Evolutionary conservation across 179 eudicot species (phyloP).

Genomic region (Beta macrorhiza): DNA sequence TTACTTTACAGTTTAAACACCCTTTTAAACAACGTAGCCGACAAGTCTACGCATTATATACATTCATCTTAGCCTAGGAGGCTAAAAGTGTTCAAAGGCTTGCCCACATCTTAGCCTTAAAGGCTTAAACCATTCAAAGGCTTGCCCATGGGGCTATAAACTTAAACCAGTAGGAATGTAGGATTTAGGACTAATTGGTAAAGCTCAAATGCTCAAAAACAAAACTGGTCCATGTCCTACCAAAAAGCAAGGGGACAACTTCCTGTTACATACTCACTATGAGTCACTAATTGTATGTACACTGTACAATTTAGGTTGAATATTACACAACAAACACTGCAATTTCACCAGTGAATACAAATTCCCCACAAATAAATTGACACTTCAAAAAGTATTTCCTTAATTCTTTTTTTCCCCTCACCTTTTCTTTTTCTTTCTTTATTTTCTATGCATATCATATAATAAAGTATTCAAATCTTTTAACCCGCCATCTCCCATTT

Average conservation of each 20-base stretch:
- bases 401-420: not conserved
- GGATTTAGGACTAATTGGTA: not conserved
- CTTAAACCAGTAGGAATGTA: too few relatives aligned
- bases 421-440: not conserved
- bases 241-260: conserved; percentile 11
- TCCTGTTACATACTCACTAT: not conserved
- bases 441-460: not conserved
- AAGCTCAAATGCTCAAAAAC: not conserved
- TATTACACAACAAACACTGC: not conserved
- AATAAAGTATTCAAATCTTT: conserved; percentile 19
- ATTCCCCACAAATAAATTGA: conserved; percentile 9
- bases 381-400: conserved; percentile 17
- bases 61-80: too few relatives aligned
- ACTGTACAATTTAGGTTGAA: not conserved
- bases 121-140: too few relatives aligned
- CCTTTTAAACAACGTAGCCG: too few relatives aligned
- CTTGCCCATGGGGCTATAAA: too few relatives aligned
- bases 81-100: too few relatives aligned
- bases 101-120: too few relatives aligned
- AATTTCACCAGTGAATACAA: not conserved
- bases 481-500: conserved; percentile 20
- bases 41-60: too few relatives aligned
- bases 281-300: not conserved
- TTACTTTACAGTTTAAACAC: too few relatives aligned
- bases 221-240: conserved; percentile 5